phyloP scores from a whole-genome alignment of 305 asterid genomes.

The Fraxinus platypoda region DNA sequence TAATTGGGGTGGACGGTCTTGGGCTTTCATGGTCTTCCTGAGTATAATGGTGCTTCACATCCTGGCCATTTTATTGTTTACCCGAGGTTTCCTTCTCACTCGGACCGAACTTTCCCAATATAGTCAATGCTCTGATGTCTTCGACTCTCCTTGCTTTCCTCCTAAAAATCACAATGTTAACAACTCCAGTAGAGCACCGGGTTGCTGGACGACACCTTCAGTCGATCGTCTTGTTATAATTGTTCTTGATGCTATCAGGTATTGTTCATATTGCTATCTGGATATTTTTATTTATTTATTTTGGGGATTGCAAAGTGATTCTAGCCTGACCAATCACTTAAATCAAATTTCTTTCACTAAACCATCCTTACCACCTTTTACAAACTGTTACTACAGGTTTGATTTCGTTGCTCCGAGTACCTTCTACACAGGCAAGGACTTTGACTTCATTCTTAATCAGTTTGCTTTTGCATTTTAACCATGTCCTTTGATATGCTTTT shows the following conservation, averaged over 20 bases:
- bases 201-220: conserved; percentile 79
- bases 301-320: not conserved
- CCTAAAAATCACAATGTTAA: conserved; percentile 30
- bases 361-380: not conserved
- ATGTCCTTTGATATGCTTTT: conserved; percentile 2
- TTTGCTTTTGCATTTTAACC: conserved; percentile 12
- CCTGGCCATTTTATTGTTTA: conserved; percentile 61
- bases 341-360: not conserved
- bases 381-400: conserved; percentile 46
- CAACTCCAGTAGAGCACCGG: conserved; percentile 8
- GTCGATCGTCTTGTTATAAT: conserved; percentile 74
- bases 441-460: not conserved
- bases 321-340: not conserved
- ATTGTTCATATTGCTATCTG: not conserved
- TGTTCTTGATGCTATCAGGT: conserved; percentile 93
- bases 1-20: conserved; percentile 39
- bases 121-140: conserved; percentile 69
- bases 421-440: conserved; percentile 56
- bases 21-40: conserved; percentile 53
- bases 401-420: conserved; percentile 95
- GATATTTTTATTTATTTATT: not conserved
- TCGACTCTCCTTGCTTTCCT: conserved; percentile 68
- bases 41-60: conserved; percentile 62
- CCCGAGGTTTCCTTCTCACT: conserved; percentile 91
- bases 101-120: conserved; percentile 79